Conservation (phyloP, 352 stramenopile genomes). For the Paralagenidium karlingii region DNA sequence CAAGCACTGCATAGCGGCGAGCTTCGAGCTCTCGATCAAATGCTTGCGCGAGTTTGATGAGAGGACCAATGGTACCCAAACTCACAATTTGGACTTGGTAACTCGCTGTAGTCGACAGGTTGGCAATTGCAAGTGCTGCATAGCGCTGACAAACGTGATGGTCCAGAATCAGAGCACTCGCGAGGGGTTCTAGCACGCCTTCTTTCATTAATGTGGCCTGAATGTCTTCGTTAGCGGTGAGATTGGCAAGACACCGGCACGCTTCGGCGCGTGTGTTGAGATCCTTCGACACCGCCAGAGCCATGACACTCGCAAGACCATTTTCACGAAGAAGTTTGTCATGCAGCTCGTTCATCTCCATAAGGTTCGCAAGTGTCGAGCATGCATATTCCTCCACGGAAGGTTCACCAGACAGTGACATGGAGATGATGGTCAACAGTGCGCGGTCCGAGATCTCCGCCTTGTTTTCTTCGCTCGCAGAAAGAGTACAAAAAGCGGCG, state of each 20-base stretch:
- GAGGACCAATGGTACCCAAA: slow-evolving; percentile 83
- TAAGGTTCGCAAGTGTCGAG: slow-evolving; percentile 91
- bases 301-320: slow-evolving; percentile 86
- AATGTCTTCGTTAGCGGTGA: slow-evolving; percentile 91
- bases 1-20: slow-evolving; percentile 88
- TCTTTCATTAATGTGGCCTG: slow-evolving; percentile 87
- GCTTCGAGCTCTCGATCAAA: slow-evolving; percentile 89
- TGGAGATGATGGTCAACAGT: slow-evolving; percentile 91
- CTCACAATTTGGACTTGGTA: slow-evolving; percentile 94
- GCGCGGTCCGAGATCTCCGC: slow-evolving; percentile 89
- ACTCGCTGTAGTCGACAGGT: slow-evolving; percentile 87
- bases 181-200: slow-evolving; percentile 84
- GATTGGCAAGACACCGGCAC: slow-evolving; percentile 88
- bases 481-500: slow-evolving; percentile 90
- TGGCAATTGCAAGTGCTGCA: slow-evolving; percentile 87
- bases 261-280: slow-evolving; percentile 87
- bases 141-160: slow-evolving; percentile 92
- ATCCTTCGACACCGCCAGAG: slow-evolving; percentile 83
- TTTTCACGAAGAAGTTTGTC: slow-evolving; percentile 91
- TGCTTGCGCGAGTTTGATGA: slow-evolving; percentile 78
- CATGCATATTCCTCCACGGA: slow-evolving; percentile 88
- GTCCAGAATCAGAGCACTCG: slow-evolving; percentile 75
- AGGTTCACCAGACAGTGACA: slow-evolving; percentile 87
- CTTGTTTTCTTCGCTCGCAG: slow-evolving; percentile 93
- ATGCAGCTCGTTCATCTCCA: slow-evolving; percentile 92